Evolutionary conservation across 23 red algal genomes (phyloP).

Genomic region (Gracilaria vermiculophylla): DNA sequence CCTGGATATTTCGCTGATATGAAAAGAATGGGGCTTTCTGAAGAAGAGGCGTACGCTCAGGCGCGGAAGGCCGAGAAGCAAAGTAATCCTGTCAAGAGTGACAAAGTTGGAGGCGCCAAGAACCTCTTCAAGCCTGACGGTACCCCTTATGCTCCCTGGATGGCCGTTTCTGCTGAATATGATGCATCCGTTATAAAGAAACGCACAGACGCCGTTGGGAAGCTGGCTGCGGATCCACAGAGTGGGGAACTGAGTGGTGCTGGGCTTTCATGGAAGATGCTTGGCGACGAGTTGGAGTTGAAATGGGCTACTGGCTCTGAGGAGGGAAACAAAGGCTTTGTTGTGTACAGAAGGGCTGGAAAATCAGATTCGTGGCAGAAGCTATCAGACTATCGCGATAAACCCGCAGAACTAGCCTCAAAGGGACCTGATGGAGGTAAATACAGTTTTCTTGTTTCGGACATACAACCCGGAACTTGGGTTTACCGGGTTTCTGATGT

Average conservation of each 20-base stretch:
- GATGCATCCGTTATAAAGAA: slow-evolving; percentile 54
- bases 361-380: slow-evolving; percentile 74
- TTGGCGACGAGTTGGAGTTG: slow-evolving; percentile 91
- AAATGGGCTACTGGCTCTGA: slow-evolving; percentile 82
- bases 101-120: slow-evolving; percentile 87
- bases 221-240: slow-evolving; percentile 89
- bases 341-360: slow-evolving; percentile 68
- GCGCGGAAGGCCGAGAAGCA: slow-evolving; percentile 38
- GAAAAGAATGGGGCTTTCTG: slow-evolving; percentile 47
- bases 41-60: slow-evolving; percentile 54
- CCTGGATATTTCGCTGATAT: slow-evolving; percentile 55
- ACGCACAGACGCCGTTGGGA: slow-evolving; percentile 78
- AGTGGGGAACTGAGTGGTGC: slow-evolving; percentile 79
- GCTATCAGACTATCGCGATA: slow-evolving; percentile 74
- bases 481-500: slow-evolving; percentile 92
- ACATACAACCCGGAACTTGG: slow-evolving; percentile 78
- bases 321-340: slow-evolving; percentile 85
- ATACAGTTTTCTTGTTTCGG: slow-evolving; percentile 76
- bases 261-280: slow-evolving; percentile 71
- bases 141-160: slow-evolving; percentile 95
- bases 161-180: slow-evolving; percentile 73
- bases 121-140: slow-evolving; percentile 83
- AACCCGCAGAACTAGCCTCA: slow-evolving; percentile 68
- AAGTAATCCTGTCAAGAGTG: slow-evolving; percentile 38
- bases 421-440: slow-evolving; percentile 82